A percentile compares a stretch with the other conserved stretches of the same genome.
Evolutionary conservation across 176 grass and related monocot species (phyloP).

Genomic region (Phoenix dactylifera): DNA sequence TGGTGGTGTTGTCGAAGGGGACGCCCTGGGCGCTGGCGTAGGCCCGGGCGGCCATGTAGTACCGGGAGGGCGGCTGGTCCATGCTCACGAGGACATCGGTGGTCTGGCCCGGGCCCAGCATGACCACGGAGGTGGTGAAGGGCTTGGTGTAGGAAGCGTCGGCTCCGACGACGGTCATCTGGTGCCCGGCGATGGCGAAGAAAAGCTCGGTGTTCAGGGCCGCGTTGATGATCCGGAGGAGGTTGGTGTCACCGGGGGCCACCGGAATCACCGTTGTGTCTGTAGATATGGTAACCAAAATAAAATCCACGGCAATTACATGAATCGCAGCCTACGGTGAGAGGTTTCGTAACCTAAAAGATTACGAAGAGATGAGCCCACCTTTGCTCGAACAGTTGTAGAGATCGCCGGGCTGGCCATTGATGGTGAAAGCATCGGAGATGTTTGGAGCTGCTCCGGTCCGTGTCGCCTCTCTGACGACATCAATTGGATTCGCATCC

Average conservation of each 20-base stretch:
- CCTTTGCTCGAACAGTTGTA: conserved; percentile 67
- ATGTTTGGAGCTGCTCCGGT: conserved; percentile 62
- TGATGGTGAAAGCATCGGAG: conserved; percentile 87
- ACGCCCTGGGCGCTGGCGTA: conserved; percentile 77
- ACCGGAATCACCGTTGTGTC: conserved; percentile 53
- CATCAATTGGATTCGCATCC: conserved; percentile 78
- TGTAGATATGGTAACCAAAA: neutral
- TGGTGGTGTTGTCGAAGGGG: conserved; percentile 92
- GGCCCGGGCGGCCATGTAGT: conserved; percentile 72
- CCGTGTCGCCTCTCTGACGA: conserved; percentile 54
- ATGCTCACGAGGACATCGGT: conserved; percentile 83
- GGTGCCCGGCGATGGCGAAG: conserved; percentile 61
- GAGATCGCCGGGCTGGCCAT: conserved; percentile 90
- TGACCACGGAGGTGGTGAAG: conserved; percentile 40
- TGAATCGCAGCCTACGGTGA: too few relatives aligned
- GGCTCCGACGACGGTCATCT: conserved; percentile 70
- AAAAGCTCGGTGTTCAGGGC: conserved; percentile 89
- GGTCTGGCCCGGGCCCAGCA: conserved; percentile 80
- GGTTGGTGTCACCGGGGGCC: conserved; percentile 74
- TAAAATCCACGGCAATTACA: too few relatives aligned
- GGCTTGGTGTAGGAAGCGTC: conserved; percentile 96
- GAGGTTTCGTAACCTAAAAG: too few relatives aligned
- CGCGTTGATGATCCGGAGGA: conserved; percentile 75
- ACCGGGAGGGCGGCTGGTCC: conserved; percentile 36
- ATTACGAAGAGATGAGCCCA: neutral